These are phyloP conservation scores for Stephanocyclus meneghinianus DNA, from an alignment of 352 stramenopile genomes.

Conservation along the genomic window DNA sequence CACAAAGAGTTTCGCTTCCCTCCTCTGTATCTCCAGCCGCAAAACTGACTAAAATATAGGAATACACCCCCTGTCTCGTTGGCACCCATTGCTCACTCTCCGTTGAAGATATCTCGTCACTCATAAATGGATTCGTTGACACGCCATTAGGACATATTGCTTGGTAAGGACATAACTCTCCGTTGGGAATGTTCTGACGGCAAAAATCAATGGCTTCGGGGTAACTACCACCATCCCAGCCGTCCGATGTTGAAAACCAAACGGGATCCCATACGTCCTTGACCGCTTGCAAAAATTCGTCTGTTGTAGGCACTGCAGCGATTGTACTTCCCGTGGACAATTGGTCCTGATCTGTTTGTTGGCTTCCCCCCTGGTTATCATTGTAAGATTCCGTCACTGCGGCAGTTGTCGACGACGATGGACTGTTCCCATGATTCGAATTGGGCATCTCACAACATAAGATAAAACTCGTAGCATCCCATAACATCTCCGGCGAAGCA, in stretches of 20 bases:
- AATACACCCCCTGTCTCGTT: neutral
- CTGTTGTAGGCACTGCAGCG: neutral
- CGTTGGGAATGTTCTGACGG: slow-evolving; percentile 8
- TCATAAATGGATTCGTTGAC: neutral
- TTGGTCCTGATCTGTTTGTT: neutral
- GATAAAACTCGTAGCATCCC: slow-evolving; percentile 8
- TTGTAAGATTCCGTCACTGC: neutral
- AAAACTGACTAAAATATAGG: slow-evolving; percentile 9
- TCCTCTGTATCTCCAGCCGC: neutral
- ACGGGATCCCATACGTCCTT: slow-evolving; percentile 16
- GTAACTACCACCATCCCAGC: slow-evolving; percentile 29
- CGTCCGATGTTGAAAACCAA: slow-evolving; percentile 32
- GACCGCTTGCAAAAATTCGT: slow-evolving; percentile 2
- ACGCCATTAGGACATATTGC: slow-evolving; percentile 18
- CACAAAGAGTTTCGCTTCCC: neutral
- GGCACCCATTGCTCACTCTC: slow-evolving; percentile 31
- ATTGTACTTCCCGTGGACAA: neutral
- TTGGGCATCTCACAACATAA: neutral
- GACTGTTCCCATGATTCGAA: neutral
- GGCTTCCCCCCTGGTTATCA: neutral
- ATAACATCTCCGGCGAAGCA: slow-evolving; percentile 11
- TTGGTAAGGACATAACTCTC: slow-evolving; percentile 34
- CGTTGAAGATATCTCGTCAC: neutral
- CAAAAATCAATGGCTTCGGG: slow-evolving; percentile 30
- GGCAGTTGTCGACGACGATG: neutral